A percentile compares a stretch with the other conserved stretches of the same genome.
These are phyloP conservation scores for Venturia nashicola DNA, from an alignment of 2,329 filamentous ascomycete species.

Conservation along the genomic window DNA sequence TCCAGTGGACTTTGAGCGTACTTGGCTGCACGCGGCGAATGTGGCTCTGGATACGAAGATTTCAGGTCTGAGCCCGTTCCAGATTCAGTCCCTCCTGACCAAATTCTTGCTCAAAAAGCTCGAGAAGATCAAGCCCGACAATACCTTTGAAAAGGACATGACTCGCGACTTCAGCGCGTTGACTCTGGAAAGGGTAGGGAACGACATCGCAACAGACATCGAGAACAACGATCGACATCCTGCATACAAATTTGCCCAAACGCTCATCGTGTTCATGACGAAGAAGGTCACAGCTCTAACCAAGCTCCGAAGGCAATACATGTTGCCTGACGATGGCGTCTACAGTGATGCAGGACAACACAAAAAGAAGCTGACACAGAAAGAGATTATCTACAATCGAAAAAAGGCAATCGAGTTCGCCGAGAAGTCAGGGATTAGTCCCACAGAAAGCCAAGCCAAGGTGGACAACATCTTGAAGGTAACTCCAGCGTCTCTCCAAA, in stretches of 20 bases:
- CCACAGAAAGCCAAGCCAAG: conserved; percentile 16
- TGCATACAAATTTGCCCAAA: neutral
- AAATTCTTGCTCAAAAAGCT: neutral
- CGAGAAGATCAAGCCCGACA: neutral
- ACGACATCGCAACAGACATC: neutral
- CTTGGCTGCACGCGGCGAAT: conserved; percentile 55
- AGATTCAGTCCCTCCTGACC: neutral
- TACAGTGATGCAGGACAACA: neutral
- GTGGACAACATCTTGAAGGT: conserved; percentile 73
- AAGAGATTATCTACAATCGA: neutral
- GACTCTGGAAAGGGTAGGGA: neutral
- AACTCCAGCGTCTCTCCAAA: conserved; percentile 57
- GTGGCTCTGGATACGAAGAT: neutral
- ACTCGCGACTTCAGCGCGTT: neutral
- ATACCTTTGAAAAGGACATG: neutral
- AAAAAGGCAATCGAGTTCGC: neutral
- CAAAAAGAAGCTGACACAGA: neutral
- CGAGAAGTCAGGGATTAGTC: neutral
- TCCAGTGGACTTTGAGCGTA: conserved; percentile 84
- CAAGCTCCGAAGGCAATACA: conserved; percentile 3
- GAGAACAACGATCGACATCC: neutral
- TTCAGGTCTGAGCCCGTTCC: neutral
- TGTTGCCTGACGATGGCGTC: neutral
- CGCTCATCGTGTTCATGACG: neutral
- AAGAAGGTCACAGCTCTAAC: neutral